phyloP scores from a whole-genome alignment of 2,329 filamentous ascomycete genomes.

The Fusarium sp. region DNA sequence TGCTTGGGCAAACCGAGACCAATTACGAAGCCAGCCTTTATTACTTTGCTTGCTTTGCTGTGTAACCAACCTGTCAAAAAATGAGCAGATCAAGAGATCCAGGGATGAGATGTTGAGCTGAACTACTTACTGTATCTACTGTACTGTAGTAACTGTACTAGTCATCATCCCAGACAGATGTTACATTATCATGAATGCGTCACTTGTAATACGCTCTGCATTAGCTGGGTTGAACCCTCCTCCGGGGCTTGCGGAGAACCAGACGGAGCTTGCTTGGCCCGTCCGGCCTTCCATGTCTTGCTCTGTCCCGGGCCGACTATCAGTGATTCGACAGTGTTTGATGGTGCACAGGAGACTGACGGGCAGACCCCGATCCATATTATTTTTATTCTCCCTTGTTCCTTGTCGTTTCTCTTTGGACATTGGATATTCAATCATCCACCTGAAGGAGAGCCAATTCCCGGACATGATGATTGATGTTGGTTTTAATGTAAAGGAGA shows the following conservation, averaged over 20 bases:
- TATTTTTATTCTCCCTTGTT: background rate
- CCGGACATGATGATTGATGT: background rate
- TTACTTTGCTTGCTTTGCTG: constrained; percentile 10
- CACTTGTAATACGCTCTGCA: constrained; percentile 13
- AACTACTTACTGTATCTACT: no score
- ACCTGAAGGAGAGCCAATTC: background rate
- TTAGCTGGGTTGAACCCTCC: constrained; percentile 10
- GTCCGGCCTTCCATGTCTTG: constrained; percentile 1
- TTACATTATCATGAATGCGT: constrained; percentile 14
- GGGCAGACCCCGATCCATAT: no score
- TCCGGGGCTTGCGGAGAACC: constrained; percentile 24
- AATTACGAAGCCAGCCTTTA: constrained; percentile 33
- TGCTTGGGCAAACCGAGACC: constrained; percentile 31
- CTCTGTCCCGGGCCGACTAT: constrained; percentile 34
- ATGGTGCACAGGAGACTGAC: no score
- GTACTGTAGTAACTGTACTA: no score
- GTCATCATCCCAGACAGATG: background rate
- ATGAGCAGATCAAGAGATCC: constrained; percentile 2
- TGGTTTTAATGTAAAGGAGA: no score
- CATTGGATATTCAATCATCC: background rate
- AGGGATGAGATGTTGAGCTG: background rate
- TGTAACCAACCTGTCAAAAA: constrained; percentile 27
- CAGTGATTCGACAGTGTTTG: no score
- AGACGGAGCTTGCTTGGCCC: constrained; percentile 19
- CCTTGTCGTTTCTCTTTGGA: background rate